These are phyloP conservation scores for Ceriops tagal DNA, from an alignment of 345 rosid genomes.

Conservation along the genomic window DNA sequence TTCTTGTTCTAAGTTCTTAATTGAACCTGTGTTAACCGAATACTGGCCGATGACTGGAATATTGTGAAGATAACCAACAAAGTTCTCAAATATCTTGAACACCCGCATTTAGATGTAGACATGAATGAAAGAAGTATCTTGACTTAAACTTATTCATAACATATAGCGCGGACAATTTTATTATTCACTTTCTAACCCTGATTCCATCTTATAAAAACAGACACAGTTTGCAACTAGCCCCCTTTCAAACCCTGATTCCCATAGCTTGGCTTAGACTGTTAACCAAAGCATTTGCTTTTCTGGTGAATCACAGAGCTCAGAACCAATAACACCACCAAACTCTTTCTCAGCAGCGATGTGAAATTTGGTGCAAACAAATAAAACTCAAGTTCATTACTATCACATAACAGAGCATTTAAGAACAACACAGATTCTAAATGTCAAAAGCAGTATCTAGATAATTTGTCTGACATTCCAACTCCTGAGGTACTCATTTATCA, in stretches of 20 bases:
- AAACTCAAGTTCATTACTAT: neutral
- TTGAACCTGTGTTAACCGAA: constrained; percentile 45
- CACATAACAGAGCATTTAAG: neutral
- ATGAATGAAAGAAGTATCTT: no score
- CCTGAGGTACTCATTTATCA: constrained; percentile 15
- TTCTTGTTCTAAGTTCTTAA: constrained; percentile 43
- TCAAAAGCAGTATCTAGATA: constrained; percentile 25
- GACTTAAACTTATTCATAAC: no score
- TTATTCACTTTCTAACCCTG: no score
- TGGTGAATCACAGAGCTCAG: neutral
- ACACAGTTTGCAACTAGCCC: no score
- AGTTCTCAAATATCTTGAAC: no score
- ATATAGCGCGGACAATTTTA: no score
- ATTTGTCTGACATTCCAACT: constrained; percentile 21
- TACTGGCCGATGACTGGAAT: constrained; percentile 26
- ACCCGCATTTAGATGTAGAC: no score
- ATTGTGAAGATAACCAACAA: neutral
- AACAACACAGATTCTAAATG: constrained; percentile 27
- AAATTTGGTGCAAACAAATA: neutral
- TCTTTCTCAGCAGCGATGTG: neutral
- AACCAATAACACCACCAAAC: neutral
- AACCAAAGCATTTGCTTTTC: no score
- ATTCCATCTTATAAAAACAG: no score
- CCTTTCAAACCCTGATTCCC: no score
- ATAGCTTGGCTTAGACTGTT: no score